Conservation (phyloP, 2,329 filamentous ascomycete species). For the Colletotrichum tabaci region DNA sequence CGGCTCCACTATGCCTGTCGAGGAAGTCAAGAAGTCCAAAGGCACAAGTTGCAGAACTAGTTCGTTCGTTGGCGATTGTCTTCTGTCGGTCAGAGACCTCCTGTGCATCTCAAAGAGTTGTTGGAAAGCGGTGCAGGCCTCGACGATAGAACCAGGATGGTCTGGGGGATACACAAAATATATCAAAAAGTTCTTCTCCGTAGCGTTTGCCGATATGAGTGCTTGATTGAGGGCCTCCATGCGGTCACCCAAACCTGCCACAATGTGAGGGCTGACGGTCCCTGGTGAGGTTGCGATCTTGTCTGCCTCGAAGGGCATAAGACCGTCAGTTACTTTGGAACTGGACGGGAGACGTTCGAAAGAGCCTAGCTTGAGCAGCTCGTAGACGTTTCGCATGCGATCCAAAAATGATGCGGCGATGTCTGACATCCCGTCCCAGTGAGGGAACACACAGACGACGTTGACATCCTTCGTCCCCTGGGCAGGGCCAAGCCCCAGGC, state of each 20-base stretch:
- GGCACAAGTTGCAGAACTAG: slow-evolving; percentile 85
- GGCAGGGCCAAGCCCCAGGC: slow-evolving; percentile 80
- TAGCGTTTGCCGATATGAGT: slow-evolving; percentile 58
- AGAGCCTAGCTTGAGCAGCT: slow-evolving; percentile 79
- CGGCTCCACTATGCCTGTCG: slow-evolving; percentile 74
- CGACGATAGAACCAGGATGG: slow-evolving; percentile 73
- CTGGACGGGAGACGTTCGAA: slow-evolving; percentile 67
- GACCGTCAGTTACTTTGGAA: slow-evolving; percentile 62
- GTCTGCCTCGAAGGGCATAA: slow-evolving; percentile 67
- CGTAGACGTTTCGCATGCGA: slow-evolving; percentile 79
- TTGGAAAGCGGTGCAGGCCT: slow-evolving; percentile 82
- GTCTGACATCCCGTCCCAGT: slow-evolving; percentile 73
- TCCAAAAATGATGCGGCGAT: slow-evolving; percentile 76
- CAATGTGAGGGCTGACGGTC: slow-evolving; percentile 34
- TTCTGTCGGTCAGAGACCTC: slow-evolving; percentile 61
- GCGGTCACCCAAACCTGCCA: slow-evolving; percentile 61
- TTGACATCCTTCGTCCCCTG: slow-evolving; percentile 80
- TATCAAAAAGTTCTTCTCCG: slow-evolving; percentile 77
- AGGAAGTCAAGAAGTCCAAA: slow-evolving; percentile 75
- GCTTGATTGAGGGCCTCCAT: slow-evolving; percentile 65
- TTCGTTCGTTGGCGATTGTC: slow-evolving; percentile 68
- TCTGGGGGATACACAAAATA: slow-evolving; percentile 82
- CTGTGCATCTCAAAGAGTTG: slow-evolving; percentile 78
- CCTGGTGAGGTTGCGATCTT: slow-evolving; percentile 48
- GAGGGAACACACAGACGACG: slow-evolving; percentile 79